Percentiles rank a stretch among this genome's conserved stretches.
These are phyloP conservation scores for Scopulariopsis brevicaulis DNA, from an alignment of 2,329 filamentous ascomycete genomes.

Conservation along the genomic window DNA sequence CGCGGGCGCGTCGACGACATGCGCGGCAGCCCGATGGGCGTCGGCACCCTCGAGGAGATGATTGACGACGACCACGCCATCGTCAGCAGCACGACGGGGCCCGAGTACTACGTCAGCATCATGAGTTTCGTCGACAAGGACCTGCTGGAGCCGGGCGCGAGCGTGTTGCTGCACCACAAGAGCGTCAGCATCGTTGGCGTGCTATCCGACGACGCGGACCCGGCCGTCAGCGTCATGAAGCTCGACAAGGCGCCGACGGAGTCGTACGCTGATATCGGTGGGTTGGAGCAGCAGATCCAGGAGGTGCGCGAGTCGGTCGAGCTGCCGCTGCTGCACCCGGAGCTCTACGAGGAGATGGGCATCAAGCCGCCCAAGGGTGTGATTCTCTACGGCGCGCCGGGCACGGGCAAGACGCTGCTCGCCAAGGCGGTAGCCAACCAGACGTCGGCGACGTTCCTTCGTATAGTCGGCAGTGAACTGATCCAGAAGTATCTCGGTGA, in stretches of 20 bases:
- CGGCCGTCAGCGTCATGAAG: conserved; percentile 96
- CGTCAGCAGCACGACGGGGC: conserved; percentile 91
- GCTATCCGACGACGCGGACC: conserved; percentile 90
- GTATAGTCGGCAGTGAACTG: conserved; percentile 92
- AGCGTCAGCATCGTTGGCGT: conserved; percentile 96
- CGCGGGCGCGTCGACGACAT: conserved; percentile 93
- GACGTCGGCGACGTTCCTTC: conserved; percentile 95
- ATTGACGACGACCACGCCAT: conserved; percentile 99
- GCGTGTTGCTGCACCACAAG: conserved; percentile 93
- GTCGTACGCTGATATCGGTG: conserved; percentile 97
- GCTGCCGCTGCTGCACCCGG: conserved; percentile 84
- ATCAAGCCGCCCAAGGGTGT: conserved; percentile 99
- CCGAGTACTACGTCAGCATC: conserved; percentile 98
- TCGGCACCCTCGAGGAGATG: conserved; percentile 94
- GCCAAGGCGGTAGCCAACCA: conserved; percentile 98
- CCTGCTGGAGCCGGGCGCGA: conserved; percentile 88
- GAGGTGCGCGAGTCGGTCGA: conserved; percentile 97
- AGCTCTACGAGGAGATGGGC: conserved; percentile 99
- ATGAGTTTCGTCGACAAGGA: conserved; percentile 99
- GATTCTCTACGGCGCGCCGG: conserved; percentile 93
- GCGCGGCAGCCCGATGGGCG: conserved; percentile 96
- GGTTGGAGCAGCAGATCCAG: conserved; percentile 88
- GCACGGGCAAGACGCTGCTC: conserved; percentile 91
- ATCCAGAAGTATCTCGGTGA: conserved; percentile 99
- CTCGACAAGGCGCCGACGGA: conserved; percentile 97